Base-by-base conservation (phyloP, 805 yeast genomes). In the Barnettozyma sucrosica region DNA sequence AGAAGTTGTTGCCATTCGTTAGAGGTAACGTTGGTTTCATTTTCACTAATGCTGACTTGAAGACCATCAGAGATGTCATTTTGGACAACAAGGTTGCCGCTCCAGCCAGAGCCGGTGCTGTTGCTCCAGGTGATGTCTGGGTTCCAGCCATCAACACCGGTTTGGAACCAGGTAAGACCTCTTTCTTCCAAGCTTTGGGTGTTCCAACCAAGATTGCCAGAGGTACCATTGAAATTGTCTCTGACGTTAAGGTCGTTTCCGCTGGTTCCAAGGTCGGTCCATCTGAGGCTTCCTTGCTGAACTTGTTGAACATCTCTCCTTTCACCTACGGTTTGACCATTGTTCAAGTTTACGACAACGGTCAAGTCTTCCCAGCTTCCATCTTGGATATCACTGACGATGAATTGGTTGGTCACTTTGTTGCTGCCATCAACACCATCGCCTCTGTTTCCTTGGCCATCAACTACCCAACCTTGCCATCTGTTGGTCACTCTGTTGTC, bases 161-260 rank as follows among this genome's bases (percentile, higher is more conserved):
- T 86, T 90, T 93, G 96, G 99, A 93, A 81, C 99, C 99, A 77
- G 98, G 98, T 85, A 93, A 93, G 89, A 93, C 99, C 70, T 93
- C 99, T 72, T 93, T 93, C 95, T 93, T 93, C 98, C 99, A 93
- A 84, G 99, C 99, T 71, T 84, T 93, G 69, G 98, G 98, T 88
- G 97, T 93, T 68, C 99, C 99, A 83, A 93, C 99, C 88, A 93
- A 93, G 95, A 93, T 93, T 89, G 93, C 96, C 77, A 90, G 99
- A 87, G 99, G 99, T 93, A 89, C 97, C 79, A 93, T 93, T 84
- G 99, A 93, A 81, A 93, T 93, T 77, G 89, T 89, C 74, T 76
- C 85, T 66, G 99, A 93, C 71, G 96, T 93, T 68, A 87, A 87
- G 81, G 96, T 93, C 71, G 96, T 90, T 69, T 81, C 77, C 57